Evolutionary conservation across 805 yeast species (phyloP).

Genomic region (Ogataea sp.): DNA sequence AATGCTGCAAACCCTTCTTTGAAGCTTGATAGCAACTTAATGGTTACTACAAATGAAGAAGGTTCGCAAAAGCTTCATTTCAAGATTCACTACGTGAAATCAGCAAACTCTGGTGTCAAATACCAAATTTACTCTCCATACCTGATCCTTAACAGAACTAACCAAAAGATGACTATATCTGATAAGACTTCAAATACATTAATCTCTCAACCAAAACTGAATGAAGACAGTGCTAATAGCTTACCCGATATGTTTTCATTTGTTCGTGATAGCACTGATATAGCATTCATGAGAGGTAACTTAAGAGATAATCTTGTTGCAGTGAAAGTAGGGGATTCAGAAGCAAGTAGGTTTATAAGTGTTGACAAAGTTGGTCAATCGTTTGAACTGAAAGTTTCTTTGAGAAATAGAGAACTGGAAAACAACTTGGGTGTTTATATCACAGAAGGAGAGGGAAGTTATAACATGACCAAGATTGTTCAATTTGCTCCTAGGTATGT

Average conservation of each 20-base stretch:
- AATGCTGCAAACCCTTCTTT: conserved; percentile 46
- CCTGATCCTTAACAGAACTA: conserved; percentile 74
- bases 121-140: conserved; percentile 80
- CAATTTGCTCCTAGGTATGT: conserved; percentile 79
- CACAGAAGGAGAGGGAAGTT: conserved; percentile 80
- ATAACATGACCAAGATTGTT: conserved; percentile 67
- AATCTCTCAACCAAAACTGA: conserved; percentile 29
- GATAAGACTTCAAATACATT: conserved; percentile 44
- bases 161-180: conserved; percentile 52
- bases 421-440: conserved; percentile 69
- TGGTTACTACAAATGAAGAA: conserved; percentile 52
- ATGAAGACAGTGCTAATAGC: conserved; percentile 18
- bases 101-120: conserved; percentile 48
- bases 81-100: conserved; percentile 52
- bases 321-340: conserved; percentile 58
- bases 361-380: conserved; percentile 88
- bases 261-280: conserved; percentile 38
- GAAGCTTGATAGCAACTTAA: conserved; percentile 44
- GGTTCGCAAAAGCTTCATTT: conserved; percentile 47
- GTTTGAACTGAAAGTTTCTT: conserved; percentile 40
- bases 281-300: conserved; percentile 19
- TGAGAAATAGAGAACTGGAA: conserved; percentile 46
- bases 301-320: conserved; percentile 55
- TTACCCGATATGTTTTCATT: conserved; percentile 84
- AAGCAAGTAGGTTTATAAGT: conserved; percentile 66